Conservation (phyloP, 352 stramenopile genomes). For the Phytophthora pini region DNA sequence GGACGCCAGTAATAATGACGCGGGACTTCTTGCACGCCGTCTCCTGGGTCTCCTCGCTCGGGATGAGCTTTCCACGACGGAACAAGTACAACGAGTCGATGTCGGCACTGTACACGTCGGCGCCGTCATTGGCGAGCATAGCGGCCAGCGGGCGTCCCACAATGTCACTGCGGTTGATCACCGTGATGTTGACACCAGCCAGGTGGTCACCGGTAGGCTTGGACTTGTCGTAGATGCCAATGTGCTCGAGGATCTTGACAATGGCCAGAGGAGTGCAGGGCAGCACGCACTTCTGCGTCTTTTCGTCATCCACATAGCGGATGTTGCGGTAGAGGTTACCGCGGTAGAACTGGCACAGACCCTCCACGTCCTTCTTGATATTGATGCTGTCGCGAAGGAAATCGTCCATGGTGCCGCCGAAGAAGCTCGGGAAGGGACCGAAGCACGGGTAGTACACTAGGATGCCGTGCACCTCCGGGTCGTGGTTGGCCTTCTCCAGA, state of each 20-base stretch:
- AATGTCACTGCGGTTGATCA: slow-evolving; percentile 98
- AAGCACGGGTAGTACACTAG: slow-evolving; percentile 99
- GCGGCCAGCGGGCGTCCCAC: slow-evolving; percentile 94
- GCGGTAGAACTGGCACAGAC: slow-evolving; percentile 96
- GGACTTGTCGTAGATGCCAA: slow-evolving; percentile 87
- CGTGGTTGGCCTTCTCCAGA: slow-evolving; percentile 93
- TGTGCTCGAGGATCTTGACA: slow-evolving; percentile 94
- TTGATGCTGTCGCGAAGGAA: slow-evolving; percentile 97
- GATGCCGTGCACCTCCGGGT: slow-evolving; percentile 96
- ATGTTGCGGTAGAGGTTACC: slow-evolving; percentile 98
- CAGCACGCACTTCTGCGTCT: slow-evolving; percentile 96
- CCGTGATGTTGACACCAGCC: slow-evolving; percentile 90
- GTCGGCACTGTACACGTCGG: slow-evolving; percentile 96
- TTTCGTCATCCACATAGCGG: slow-evolving; percentile 91
- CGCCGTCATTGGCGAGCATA: slow-evolving; percentile 96
- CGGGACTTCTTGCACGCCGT: slow-evolving; percentile 89
- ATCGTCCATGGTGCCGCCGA: slow-evolving; percentile 97
- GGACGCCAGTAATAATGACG: slow-evolving; percentile 96
- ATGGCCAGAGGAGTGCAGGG: slow-evolving; percentile 97
- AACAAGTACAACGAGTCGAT: slow-evolving; percentile 97
- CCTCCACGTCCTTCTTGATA: slow-evolving; percentile 97
- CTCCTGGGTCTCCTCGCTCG: slow-evolving; percentile 87
- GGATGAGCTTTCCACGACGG: slow-evolving; percentile 89
- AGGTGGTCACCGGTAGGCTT: slow-evolving; percentile 69
- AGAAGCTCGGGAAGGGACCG: slow-evolving; percentile 96